phyloP scores from a whole-genome alignment of 2,329 filamentous ascomycete species.

The Penicillium sp. region DNA sequence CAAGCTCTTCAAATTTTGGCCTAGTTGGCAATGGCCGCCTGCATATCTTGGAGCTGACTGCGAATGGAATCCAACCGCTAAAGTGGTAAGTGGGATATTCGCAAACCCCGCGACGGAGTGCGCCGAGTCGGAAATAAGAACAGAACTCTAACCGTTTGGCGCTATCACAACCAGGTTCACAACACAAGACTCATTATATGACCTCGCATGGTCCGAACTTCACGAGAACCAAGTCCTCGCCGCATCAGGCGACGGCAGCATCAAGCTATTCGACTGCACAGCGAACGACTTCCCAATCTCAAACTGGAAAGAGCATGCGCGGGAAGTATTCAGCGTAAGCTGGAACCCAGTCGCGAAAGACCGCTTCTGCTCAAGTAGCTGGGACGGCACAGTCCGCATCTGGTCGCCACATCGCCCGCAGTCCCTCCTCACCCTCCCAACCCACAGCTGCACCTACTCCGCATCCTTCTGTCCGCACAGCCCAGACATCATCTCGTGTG shows the following conservation, averaged over 20 bases:
- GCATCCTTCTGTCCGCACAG: slow-evolving; percentile 88
- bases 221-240: slow-evolving; percentile 93
- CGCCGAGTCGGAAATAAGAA: neutral
- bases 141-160: neutral
- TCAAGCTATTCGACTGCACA: slow-evolving; percentile 89
- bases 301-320: slow-evolving; percentile 88
- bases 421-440: slow-evolving; percentile 81
- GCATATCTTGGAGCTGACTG: slow-evolving; percentile 78
- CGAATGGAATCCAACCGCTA: slow-evolving; percentile 78
- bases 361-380: slow-evolving; percentile 85
- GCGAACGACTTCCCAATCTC: slow-evolving; percentile 82
- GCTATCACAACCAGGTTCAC: slow-evolving; percentile 65
- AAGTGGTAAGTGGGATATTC: slow-evolving; percentile 62
- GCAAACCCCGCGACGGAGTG: neutral
- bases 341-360: slow-evolving; percentile 94
- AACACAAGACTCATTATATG: slow-evolving; percentile 95
- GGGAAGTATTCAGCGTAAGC: slow-evolving; percentile 87
- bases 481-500: slow-evolving; percentile 79
- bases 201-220: slow-evolving; percentile 90
- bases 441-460: slow-evolving; percentile 91
- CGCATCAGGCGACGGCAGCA: slow-evolving; percentile 86
- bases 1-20: slow-evolving; percentile 90
- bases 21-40: slow-evolving; percentile 93
- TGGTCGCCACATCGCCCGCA: slow-evolving; percentile 79
- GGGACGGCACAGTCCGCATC: slow-evolving; percentile 95